Evolutionary conservation across 768 basidiomycete species (phyloP), one percentile per base, ranked within the genome.

Genomic region (Dictyophora rubrovolvata): DNA sequence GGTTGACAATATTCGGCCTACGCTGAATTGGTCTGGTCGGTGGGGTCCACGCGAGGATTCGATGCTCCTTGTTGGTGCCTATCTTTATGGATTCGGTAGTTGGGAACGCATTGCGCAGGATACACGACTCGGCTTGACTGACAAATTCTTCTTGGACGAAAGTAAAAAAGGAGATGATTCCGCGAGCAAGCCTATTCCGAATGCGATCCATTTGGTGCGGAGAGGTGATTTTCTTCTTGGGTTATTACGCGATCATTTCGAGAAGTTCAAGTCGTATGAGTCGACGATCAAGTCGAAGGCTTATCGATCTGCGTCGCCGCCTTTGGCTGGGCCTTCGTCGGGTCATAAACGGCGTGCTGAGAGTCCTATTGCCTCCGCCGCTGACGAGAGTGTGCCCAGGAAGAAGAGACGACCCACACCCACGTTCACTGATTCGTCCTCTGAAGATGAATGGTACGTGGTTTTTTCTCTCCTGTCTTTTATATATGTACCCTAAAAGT

Each of bases 121-220:
- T 69, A 70, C 82, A 12, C 82, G 82, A 61, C 83, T 99, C 12
- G 83, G 84, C 1, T 78, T 99, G 14, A 80, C 84, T 1, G 92
- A 87, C 70, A 97, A 97, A 69, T 95, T 99, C 75, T 98, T 97
- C 83, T 78, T 99, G 54, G 96, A 97, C 69, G 94, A 97, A 70
- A 90, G 88, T 65, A 98, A 97, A 76, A 95, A 96, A 72, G 87
- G 85, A 34, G 88, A 92, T 73, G 89, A 93, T 65, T 73, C 85
- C 42, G 78, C 88, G 16, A 88, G 81, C 63, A 82, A 90, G 67
- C 90, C 90, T 9, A 95, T 95, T 65, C 96, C 96, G 36, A 96
- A 94, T 66, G 92, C 96, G 33, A 97, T 99, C 62, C 96, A 99
- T 72, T 86, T 99, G 52, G 95, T 98, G 47, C 87, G 96, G 54